phyloP scores from a whole-genome alignment of 768 basidiomycete species.

The Cystofilobasidium macerans region DNA sequence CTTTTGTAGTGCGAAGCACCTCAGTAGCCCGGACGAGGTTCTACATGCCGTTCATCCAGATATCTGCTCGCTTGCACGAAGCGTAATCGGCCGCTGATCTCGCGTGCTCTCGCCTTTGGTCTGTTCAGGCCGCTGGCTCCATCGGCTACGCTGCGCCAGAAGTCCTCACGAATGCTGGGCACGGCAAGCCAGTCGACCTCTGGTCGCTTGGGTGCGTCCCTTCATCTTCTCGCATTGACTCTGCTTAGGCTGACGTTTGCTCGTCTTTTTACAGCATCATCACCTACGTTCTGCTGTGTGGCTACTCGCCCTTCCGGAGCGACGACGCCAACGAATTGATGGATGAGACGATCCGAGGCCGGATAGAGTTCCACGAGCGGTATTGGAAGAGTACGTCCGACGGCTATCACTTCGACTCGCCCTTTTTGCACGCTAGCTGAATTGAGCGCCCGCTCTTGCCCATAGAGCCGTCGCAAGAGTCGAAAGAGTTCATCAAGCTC shows the following conservation, averaged over 20 bases:
- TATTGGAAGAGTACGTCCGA: constrained; percentile 67
- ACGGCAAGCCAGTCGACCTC: constrained; percentile 83
- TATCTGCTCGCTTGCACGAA: neutral
- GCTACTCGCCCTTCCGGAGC: constrained; percentile 87
- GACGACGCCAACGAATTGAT: constrained; percentile 64
- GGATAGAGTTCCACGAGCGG: constrained; percentile 79
- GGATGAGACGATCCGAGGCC: constrained; percentile 71
- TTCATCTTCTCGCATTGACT: no score
- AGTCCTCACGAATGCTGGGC: constrained; percentile 65
- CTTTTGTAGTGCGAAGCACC: constrained; percentile 60
- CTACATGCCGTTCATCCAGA: constrained; percentile 35
- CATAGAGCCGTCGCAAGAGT: neutral
- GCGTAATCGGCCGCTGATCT: neutral
- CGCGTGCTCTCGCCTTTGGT: neutral
- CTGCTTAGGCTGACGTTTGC: no score
- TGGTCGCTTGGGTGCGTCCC: constrained; percentile 74
- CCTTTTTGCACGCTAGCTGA: neutral
- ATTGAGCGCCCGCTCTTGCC: neutral
- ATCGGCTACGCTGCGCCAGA: constrained; percentile 75
- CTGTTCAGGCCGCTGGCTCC: constrained; percentile 20
- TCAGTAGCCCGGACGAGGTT: constrained; percentile 59
- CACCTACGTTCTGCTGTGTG: constrained; percentile 86
- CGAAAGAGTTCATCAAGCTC: constrained; percentile 67
- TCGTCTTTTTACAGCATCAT: constrained; percentile 56
- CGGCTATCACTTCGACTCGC: no score